These are phyloP conservation scores for Athelia sp. DNA, from an alignment of 1,284 basidiomycete species.

Conservation along the genomic window DNA sequence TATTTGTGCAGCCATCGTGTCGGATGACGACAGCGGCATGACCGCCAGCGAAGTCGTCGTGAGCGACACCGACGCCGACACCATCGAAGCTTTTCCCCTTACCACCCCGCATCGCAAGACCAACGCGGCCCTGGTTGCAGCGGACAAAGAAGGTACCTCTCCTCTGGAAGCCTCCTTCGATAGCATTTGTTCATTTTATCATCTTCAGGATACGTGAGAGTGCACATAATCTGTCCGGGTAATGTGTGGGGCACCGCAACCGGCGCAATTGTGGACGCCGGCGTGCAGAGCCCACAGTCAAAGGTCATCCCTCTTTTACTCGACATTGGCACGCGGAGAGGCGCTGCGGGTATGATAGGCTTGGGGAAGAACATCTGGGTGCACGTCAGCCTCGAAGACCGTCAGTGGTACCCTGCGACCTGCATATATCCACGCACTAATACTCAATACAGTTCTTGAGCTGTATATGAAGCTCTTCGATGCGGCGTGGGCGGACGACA, in stretches of 20 bases:
- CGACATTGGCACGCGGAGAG: constrained; percentile 18
- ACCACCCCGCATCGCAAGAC: constrained; percentile 17
- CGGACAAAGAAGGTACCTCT: constrained; percentile 12
- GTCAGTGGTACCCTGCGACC: too few species aligned
- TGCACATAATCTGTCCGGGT: constrained; percentile 23
- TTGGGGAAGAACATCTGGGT: constrained; percentile 27
- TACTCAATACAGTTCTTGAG: constrained; percentile 4
- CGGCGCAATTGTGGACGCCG: constrained; percentile 22
- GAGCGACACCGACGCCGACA: constrained; percentile 16
- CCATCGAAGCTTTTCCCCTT: constrained; percentile 16
- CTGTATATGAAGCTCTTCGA: constrained; percentile 10
- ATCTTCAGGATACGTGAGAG: constrained; percentile 21
- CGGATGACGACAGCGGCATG: constrained; percentile 17
- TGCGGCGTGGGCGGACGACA: constrained; percentile 3
- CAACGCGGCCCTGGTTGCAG: constrained; percentile 15
- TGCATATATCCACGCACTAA: too few species aligned
- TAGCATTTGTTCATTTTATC: background rate
- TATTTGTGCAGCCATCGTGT: constrained; percentile 11
- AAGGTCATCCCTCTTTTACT: constrained; percentile 21
- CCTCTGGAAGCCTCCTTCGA: background rate
- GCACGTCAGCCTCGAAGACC: constrained; percentile 26
- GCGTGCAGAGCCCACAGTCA: constrained; percentile 22
- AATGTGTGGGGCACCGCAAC: constrained; percentile 27
- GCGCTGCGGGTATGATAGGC: constrained; percentile 27
- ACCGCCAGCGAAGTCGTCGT: constrained; percentile 16